Conservation (phyloP, 305 asterid species). For the Euphrasia arctica region DNA sequence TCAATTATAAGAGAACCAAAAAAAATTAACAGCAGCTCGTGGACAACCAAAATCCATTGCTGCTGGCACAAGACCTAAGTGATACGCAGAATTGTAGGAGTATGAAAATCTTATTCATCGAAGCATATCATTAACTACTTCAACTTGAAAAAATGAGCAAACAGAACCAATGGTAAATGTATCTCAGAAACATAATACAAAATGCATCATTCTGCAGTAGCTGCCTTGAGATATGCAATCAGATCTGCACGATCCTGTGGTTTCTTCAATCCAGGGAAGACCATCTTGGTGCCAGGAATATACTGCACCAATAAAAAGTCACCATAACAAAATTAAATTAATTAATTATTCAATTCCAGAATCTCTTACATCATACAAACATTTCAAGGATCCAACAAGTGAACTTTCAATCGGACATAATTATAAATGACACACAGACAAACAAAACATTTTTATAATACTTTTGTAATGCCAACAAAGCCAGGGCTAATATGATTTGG, state of each 20-base stretch:
- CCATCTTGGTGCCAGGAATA: constrained; percentile 12
- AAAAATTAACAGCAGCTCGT: background rate
- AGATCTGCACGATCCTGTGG: constrained; percentile 3
- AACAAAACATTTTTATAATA: background rate
- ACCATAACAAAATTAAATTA: background rate
- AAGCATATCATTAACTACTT: background rate
- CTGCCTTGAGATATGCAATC: constrained; percentile 8
- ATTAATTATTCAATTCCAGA: background rate
- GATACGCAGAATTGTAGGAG: background rate
- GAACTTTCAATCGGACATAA: background rate
- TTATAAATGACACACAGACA: background rate
- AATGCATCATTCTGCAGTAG: background rate
- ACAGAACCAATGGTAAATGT: background rate
- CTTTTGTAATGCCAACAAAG: background rate
- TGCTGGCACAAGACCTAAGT: background rate
- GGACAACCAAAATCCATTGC: background rate
- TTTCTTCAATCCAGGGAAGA: constrained; percentile 10
- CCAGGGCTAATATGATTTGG: background rate
- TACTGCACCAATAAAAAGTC: constrained; percentile 10
- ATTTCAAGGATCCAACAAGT: background rate
- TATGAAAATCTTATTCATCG: background rate
- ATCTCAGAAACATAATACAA: background rate
- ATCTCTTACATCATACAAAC: background rate
- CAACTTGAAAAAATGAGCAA: background rate
- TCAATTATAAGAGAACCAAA: background rate